phyloP scores from a whole-genome alignment of 257 asterid genomes.

The Handroanthus guayacan region DNA sequence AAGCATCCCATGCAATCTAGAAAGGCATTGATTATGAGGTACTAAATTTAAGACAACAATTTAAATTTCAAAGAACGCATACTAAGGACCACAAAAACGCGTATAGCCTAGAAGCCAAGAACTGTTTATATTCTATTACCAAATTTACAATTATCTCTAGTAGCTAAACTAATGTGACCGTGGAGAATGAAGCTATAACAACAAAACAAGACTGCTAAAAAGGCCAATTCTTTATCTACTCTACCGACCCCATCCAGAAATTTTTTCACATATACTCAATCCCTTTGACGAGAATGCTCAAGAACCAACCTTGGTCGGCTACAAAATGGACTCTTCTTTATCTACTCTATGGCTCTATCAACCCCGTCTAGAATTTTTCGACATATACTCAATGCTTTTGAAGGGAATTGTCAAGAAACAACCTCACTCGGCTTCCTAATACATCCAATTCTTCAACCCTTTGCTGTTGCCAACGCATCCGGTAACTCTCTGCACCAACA shows the following conservation, averaged over 20 bases:
- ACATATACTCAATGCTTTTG: constrained; percentile 49
- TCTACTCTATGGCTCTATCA: constrained; percentile 28
- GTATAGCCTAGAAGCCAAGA: background rate
- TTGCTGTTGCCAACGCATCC: constrained; percentile 70
- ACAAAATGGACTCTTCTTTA: background rate
- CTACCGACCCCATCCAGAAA: constrained; percentile 31
- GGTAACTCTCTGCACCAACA: constrained; percentile 41
- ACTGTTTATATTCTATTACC: constrained; percentile 33
- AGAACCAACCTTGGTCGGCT: constrained; percentile 75
- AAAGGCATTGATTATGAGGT: background rate
- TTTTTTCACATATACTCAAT: constrained; percentile 40
- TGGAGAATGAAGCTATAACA: constrained; percentile 26
- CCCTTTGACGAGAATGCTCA: constrained; percentile 58
- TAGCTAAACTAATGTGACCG: background rate
- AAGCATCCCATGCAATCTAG: background rate
- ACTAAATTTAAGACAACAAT: background rate
- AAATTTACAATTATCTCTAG: constrained; percentile 41
- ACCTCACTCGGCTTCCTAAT: constrained; percentile 69
- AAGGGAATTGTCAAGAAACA: constrained; percentile 67
- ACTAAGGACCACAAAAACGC: background rate
- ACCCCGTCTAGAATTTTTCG: constrained; percentile 28
- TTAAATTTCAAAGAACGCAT: background rate
- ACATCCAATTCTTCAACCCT: constrained; percentile 74
- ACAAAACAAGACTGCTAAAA: constrained; percentile 28
- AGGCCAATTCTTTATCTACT: constrained; percentile 13